phyloP scores from a whole-genome alignment of 768 basidiomycete species.

The Xanthoconium purpureum region DNA sequence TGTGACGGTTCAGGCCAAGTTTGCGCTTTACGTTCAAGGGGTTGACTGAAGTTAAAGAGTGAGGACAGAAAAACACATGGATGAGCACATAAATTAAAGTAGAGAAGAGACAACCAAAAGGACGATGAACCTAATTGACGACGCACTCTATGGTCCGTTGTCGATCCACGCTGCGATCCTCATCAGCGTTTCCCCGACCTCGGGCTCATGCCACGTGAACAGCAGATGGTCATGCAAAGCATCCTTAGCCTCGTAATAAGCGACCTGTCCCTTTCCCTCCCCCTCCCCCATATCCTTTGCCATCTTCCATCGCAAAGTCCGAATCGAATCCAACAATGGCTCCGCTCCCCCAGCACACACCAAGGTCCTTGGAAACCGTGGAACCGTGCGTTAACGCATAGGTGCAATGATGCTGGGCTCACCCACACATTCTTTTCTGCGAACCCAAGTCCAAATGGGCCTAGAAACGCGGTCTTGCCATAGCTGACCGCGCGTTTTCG shows the following conservation, averaged over 20 bases:
- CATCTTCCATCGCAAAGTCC: conserved; percentile 49
- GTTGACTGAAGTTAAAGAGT: no score
- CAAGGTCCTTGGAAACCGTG: conserved; percentile 58
- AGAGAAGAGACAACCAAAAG: no score
- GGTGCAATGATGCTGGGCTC: conserved; percentile 53
- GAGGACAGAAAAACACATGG: no score
- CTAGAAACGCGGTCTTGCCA: conserved; percentile 39
- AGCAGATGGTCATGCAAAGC: conserved; percentile 52
- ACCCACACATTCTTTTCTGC: conserved; percentile 53
- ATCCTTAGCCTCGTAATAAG: conserved; percentile 50
- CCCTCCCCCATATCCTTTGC: conserved; percentile 49
- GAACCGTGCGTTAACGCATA: conserved; percentile 42
- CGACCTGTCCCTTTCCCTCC: conserved; percentile 35
- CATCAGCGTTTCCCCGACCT: conserved; percentile 48
- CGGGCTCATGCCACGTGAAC: conserved; percentile 55
- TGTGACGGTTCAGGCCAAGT: no score
- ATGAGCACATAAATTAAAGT: no score
- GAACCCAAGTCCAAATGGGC: conserved; percentile 45
- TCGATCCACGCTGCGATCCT: conserved; percentile 49
- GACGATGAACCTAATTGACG: no score
- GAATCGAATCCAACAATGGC: conserved; percentile 52
- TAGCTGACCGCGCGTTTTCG: background rate
- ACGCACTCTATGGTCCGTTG: no score
- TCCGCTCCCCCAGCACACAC: conserved; percentile 60
- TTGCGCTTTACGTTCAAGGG: no score